These are phyloP conservation scores for Akebia trifoliata DNA, from an alignment of 164 flowering plant species.

Conservation along the genomic window DNA sequence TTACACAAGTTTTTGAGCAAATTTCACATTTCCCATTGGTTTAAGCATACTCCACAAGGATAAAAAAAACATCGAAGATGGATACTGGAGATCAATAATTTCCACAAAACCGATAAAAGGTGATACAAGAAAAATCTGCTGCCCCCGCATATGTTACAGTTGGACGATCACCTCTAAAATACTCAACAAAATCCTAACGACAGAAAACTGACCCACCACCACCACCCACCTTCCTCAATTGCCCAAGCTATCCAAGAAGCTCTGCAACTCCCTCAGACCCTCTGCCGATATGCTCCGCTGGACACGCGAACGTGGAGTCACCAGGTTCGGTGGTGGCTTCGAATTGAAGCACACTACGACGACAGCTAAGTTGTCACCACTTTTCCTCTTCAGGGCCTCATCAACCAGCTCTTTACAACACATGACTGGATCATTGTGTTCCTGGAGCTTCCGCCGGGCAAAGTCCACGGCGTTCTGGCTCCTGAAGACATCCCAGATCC, in stretches of 20 bases:
- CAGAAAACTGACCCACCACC: conserved; percentile 11
- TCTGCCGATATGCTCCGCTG: conserved; percentile 91
- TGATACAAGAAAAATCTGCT: conserved; percentile 8
- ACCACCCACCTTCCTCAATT: conserved; percentile 23
- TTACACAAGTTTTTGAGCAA: too few species aligned
- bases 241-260: conserved; percentile 66
- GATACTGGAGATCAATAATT: too few species aligned
- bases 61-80: too few species aligned
- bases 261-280: conserved; percentile 79
- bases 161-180: conserved; percentile 33
- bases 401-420: conserved; percentile 75
- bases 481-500: conserved; percentile 94
- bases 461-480: conserved; percentile 97
- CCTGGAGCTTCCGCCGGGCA: conserved; percentile 78
- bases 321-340: conserved; percentile 71
- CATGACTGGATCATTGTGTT: conserved; percentile 73
- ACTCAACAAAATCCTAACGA: conserved; percentile 10
- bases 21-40: too few species aligned
- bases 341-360: conserved; percentile 81
- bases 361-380: conserved; percentile 75
- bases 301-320: conserved; percentile 62
- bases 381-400: conserved; percentile 83
- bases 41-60: too few species aligned
- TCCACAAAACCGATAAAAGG: background rate
- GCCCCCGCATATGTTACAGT: conserved; percentile 82